Percentiles rank a stretch among this genome's conserved stretches.
These are phyloP conservation scores for Crassisporium funariophilum DNA, from an alignment of 768 basidiomycete species.

Conservation along the genomic window DNA sequence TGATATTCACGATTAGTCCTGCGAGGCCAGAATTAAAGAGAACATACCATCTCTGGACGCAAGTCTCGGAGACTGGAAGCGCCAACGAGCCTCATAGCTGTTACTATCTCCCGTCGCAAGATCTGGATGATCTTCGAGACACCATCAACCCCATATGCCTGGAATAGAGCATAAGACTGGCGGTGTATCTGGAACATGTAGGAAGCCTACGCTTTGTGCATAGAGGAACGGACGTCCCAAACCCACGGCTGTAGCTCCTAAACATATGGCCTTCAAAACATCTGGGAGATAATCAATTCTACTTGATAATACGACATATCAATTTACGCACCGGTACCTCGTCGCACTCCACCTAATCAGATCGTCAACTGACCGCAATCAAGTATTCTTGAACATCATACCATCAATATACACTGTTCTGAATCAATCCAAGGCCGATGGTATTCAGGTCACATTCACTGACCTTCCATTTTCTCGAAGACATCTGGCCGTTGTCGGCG, in stretches of 20 bases:
- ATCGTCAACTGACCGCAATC: slow-evolving; percentile 1
- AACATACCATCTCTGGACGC: slow-evolving; percentile 70
- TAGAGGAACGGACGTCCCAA: slow-evolving; percentile 86
- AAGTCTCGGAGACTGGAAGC: slow-evolving; percentile 66
- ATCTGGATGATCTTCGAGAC: slow-evolving; percentile 68
- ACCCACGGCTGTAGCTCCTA: slow-evolving; percentile 87
- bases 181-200: background rate
- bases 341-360: slow-evolving; percentile 54
- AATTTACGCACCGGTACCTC: slow-evolving; percentile 67
- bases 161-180: background rate
- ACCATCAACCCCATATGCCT: slow-evolving; percentile 79
- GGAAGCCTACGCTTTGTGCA: slow-evolving; percentile 70
- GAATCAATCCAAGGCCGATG: slow-evolving; percentile 3
- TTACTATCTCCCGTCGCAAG: slow-evolving; percentile 75
- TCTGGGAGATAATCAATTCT: slow-evolving; percentile 41
- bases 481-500: slow-evolving; percentile 46
- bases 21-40: background rate
- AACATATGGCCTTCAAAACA: slow-evolving; percentile 86
- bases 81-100: slow-evolving; percentile 77
- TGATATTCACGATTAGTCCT: too few species aligned
- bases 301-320: background rate
- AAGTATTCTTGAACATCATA: slow-evolving; percentile 17
- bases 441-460: background rate
- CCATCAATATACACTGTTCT: slow-evolving; percentile 84
- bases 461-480: slow-evolving; percentile 21